Conservation (phyloP, 192 early-diverging fungal genomes). For the Allomyces javanicus region DNA sequence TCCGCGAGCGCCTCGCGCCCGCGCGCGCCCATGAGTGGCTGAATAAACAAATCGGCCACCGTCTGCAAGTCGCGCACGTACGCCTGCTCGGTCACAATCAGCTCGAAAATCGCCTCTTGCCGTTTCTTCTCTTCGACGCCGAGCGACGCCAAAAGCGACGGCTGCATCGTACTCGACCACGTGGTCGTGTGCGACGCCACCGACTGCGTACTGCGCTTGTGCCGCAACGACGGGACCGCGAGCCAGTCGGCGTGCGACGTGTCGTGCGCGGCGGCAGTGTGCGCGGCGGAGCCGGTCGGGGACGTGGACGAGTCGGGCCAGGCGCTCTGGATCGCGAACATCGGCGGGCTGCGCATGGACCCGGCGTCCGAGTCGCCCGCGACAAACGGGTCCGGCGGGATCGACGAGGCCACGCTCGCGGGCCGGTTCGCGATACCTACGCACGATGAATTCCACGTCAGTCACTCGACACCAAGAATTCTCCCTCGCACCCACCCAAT, state of each 20-base stretch:
- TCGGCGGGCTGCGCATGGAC: too few relatives aligned
- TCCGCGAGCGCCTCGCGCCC: not conserved
- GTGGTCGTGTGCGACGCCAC: not conserved
- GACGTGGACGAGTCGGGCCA: too few relatives aligned
- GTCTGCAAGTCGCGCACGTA: constrained; percentile 75
- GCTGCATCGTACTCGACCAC: not conserved
- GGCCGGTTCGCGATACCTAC: too few relatives aligned
- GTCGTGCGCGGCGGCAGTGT: too few relatives aligned
- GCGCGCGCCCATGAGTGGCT: not conserved
- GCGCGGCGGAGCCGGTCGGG: too few relatives aligned
- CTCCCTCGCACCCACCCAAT: too few relatives aligned
- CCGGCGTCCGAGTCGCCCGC: too few relatives aligned
- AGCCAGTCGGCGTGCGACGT: not conserved
- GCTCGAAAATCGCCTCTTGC: constrained; percentile 84
- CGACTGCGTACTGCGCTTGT: not conserved
- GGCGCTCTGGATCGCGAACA: too few relatives aligned
- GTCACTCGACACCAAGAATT: too few relatives aligned
- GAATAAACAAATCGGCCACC: constrained; percentile 36
- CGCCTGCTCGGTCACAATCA: constrained; percentile 77
- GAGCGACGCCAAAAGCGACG: constrained; percentile 37
- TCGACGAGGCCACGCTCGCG: too few relatives aligned
- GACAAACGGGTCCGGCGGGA: too few relatives aligned
- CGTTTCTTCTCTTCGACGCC: constrained; percentile 60
- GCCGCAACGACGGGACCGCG: not conserved
- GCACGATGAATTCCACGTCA: too few relatives aligned